phyloP scores from a whole-genome alignment of 352 stramenopile genomes.

The Pythium aquatile region DNA sequence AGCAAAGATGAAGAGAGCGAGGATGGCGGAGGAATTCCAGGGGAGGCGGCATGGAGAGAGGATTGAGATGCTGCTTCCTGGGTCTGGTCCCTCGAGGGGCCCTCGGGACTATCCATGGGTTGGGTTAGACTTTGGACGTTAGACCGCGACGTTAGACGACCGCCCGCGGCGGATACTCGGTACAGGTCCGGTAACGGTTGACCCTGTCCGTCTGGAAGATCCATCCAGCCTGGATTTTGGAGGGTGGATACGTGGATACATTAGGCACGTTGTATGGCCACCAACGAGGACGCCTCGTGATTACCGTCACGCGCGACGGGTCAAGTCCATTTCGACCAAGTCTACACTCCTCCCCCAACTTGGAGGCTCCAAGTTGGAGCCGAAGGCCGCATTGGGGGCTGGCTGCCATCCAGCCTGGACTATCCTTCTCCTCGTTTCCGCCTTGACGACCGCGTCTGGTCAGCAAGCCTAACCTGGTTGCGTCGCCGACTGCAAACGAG shows the following conservation, averaged over 20 bases:
- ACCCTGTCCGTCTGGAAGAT: background rate
- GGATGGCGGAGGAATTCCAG: no score
- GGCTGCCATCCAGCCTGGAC: background rate
- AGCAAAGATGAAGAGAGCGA: background rate
- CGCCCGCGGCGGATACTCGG: no score
- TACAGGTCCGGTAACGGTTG: no score
- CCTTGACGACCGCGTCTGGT: background rate
- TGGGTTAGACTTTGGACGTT: no score
- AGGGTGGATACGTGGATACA: background rate
- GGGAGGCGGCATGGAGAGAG: no score
- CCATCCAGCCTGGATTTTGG: background rate
- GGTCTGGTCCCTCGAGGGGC: no score
- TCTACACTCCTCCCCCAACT: background rate
- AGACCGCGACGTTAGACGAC: background rate
- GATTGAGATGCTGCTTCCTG: no score
- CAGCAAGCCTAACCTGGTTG: background rate
- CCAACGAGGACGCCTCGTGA: background rate
- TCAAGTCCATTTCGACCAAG: background rate
- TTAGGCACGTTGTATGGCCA: background rate
- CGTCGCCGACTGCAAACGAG: background rate
- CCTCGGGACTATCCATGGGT: background rate
- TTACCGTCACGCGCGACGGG: background rate
- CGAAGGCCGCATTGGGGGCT: background rate
- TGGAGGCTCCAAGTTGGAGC: no score
- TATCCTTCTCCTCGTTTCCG: background rate